Conservation (phyloP, 805 yeast species). For the Lachancea cidri region DNA sequence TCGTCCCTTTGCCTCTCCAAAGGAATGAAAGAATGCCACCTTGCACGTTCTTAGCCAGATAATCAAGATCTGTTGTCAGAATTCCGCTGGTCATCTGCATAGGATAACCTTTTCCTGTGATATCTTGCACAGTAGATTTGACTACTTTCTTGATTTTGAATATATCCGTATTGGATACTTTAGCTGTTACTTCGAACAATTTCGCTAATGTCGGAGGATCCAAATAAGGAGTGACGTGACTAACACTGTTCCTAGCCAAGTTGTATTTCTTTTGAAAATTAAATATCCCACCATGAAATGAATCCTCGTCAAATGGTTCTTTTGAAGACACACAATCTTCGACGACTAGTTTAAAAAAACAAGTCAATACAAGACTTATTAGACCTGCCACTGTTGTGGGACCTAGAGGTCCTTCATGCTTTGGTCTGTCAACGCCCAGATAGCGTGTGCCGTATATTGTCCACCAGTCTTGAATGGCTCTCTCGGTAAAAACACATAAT, state of each 20-base stretch:
- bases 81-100: constrained; percentile 35
- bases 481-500: constrained; percentile 70
- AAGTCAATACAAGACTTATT: constrained; percentile 67
- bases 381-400: constrained; percentile 73
- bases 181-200: constrained; percentile 44
- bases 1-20: constrained; percentile 48
- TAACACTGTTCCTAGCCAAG: constrained; percentile 33
- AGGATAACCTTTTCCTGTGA: constrained; percentile 38
- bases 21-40: constrained; percentile 37
- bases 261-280: constrained; percentile 73
- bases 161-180: constrained; percentile 39
- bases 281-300: constrained; percentile 60
- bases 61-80: constrained; percentile 36
- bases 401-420: constrained; percentile 50
- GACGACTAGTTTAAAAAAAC: constrained; percentile 59
- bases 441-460: constrained; percentile 48
- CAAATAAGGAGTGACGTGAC: constrained; percentile 38
- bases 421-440: constrained; percentile 26
- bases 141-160: constrained; percentile 60
- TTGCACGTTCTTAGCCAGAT: constrained; percentile 25
- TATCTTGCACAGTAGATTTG: constrained; percentile 68
- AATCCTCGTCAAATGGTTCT: constrained; percentile 77
- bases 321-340: constrained; percentile 58
- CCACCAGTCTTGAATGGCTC: constrained; percentile 82
- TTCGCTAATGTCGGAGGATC: constrained; percentile 53